These are phyloP conservation scores for Pseudogymnoascus sp. DNA, from an alignment of 2,329 filamentous ascomycete genomes.

Conservation along the genomic window DNA sequence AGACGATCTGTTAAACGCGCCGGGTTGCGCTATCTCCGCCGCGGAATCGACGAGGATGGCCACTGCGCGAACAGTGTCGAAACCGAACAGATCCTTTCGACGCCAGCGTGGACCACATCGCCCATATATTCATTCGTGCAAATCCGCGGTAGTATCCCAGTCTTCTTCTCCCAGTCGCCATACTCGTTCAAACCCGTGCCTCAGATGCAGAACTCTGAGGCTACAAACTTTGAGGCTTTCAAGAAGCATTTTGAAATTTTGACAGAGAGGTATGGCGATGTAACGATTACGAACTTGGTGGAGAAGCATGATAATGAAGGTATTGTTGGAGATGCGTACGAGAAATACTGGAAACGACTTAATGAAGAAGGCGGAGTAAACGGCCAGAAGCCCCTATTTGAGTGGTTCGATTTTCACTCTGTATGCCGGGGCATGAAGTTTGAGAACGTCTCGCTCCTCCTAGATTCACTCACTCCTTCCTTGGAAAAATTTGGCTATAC, in stretches of 20 bases:
- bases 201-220: slow-evolving; percentile 68
- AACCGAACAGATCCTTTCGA: slow-evolving; percentile 86
- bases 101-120: slow-evolving; percentile 52
- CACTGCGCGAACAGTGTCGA: slow-evolving; percentile 86
- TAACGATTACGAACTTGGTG: slow-evolving; percentile 77
- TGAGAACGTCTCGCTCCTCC: slow-evolving; percentile 77
- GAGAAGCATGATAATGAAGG: slow-evolving; percentile 81
- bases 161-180: slow-evolving; percentile 92
- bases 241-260: slow-evolving; percentile 69
- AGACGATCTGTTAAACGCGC: slow-evolving; percentile 77
- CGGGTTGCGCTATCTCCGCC: slow-evolving; percentile 79
- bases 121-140: slow-evolving; percentile 80
- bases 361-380: slow-evolving; percentile 53
- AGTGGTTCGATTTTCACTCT: slow-evolving; percentile 97
- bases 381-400: slow-evolving; percentile 52
- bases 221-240: slow-evolving; percentile 71
- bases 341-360: slow-evolving; percentile 55
- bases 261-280: slow-evolving; percentile 57
- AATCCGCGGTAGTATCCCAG: slow-evolving; percentile 78
- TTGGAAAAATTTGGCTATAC: slow-evolving; percentile 67
- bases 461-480: slow-evolving; percentile 59
- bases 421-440: slow-evolving; percentile 96
- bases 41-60: slow-evolving; percentile 84
- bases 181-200: slow-evolving; percentile 88
- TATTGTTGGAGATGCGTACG: slow-evolving; percentile 69